Conservation (phyloP, 768 basidiomycete genomes). For the Sarcodon aspratus region DNA sequence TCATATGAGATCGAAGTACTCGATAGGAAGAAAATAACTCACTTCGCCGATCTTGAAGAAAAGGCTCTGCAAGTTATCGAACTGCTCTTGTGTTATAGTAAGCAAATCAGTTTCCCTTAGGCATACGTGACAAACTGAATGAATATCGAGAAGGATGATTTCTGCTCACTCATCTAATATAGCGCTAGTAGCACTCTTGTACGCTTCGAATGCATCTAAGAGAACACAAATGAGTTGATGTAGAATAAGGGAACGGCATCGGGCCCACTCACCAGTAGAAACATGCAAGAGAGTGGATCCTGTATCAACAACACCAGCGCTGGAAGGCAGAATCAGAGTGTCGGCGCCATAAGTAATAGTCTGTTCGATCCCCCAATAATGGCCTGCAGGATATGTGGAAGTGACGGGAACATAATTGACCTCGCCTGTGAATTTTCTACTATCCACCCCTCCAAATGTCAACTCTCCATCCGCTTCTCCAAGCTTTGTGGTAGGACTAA, state of each 20-base stretch:
- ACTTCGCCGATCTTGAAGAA: conserved; percentile 36
- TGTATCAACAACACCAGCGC: conserved; percentile 40
- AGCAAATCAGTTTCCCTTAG: conserved; percentile 43
- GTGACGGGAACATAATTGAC: conserved; percentile 11
- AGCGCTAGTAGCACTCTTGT: conserved; percentile 42
- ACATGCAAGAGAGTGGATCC: conserved; percentile 44
- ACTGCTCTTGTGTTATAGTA: conserved; percentile 37
- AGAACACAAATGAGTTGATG: conserved; percentile 1
- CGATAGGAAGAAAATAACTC: conserved; percentile 16
- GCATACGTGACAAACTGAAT: not conserved
- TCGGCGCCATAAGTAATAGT: conserved; percentile 11
- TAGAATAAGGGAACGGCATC: not conserved
- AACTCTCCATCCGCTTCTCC: conserved; percentile 35
- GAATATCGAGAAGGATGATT: not conserved
- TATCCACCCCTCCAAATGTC: conserved; percentile 32
- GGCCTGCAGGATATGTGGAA: not conserved
- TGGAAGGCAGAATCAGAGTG: conserved; percentile 20
- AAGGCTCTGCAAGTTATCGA: conserved; percentile 34
- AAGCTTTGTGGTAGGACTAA: conserved; percentile 31
- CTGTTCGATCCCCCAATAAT: conserved; percentile 14
- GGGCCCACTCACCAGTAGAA: conserved; percentile 22
- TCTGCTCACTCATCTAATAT: conserved; percentile 29
- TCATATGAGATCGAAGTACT: not conserved
- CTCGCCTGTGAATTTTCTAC: conserved; percentile 14
- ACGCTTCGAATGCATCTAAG: conserved; percentile 40